These are phyloP conservation scores for Abelmoschus esculentus DNA, from an alignment of 345 rosid genomes.

Conservation along the genomic window DNA sequence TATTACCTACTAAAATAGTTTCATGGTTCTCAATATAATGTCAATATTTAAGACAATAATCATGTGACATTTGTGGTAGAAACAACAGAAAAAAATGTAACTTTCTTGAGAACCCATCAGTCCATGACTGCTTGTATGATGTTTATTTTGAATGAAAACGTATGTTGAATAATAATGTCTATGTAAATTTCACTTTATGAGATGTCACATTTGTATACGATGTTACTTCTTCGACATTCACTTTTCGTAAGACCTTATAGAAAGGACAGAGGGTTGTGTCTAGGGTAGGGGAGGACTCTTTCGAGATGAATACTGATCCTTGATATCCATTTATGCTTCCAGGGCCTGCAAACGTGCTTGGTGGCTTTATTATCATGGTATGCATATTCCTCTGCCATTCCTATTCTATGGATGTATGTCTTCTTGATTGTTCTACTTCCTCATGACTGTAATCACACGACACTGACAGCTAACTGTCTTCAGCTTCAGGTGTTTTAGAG, in stretches of 20 bases:
- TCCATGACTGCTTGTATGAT: too few species aligned
- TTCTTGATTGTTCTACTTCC: slow-evolving; percentile 3
- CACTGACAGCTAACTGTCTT: slow-evolving; percentile 10
- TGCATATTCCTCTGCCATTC: slow-evolving; percentile 5
- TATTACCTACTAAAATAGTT: background rate
- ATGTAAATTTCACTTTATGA: background rate
- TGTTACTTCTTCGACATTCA: background rate
- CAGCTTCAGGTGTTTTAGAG: slow-evolving; percentile 91
- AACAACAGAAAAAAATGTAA: background rate
- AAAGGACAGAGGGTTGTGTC: background rate
- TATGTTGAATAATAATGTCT: too few species aligned
- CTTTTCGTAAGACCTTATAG: background rate
- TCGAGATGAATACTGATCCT: slow-evolving; percentile 17
- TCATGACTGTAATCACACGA: background rate
- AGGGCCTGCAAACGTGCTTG: slow-evolving; percentile 95
- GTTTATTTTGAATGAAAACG: too few species aligned
- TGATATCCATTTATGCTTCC: slow-evolving; percentile 30
- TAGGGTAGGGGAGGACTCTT: background rate
- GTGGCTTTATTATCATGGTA: slow-evolving; percentile 91
- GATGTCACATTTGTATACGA: background rate
- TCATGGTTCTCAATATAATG: background rate
- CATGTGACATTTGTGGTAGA: too few species aligned
- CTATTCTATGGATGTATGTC: background rate
- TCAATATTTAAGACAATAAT: background rate
- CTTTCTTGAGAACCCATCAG: background rate